Evolutionary conservation across 176 grass and related monocot genomes (phyloP).

Genomic region (Lolium perenne): DNA sequence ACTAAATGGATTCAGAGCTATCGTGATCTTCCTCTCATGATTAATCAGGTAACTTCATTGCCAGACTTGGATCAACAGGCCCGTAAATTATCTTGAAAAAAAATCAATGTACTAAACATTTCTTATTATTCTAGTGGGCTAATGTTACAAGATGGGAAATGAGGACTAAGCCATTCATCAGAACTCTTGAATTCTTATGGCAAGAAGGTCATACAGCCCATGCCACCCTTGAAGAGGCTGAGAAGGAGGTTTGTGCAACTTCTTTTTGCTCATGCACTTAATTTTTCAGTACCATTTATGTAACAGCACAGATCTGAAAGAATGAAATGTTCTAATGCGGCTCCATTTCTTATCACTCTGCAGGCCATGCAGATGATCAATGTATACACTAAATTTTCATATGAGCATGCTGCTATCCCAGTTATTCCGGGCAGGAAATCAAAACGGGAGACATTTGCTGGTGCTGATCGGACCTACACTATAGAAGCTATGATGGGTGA

Average conservation of each 20-base stretch:
- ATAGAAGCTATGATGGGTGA: slow-evolving; percentile 99
- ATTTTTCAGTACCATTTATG: slow-evolving; percentile 22
- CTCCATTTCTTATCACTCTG: slow-evolving; percentile 35
- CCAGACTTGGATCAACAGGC: slow-evolving; percentile 26
- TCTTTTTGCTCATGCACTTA: slow-evolving; percentile 21
- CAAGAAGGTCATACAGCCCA: slow-evolving; percentile 99
- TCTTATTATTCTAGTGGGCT: slow-evolving; percentile 70
- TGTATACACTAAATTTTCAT: slow-evolving; percentile 94
- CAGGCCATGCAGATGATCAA: slow-evolving; percentile 98
- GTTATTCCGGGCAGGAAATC: slow-evolving; percentile 96
- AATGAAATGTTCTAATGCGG: slow-evolving; percentile 20
- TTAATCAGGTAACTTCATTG: slow-evolving; percentile 79
- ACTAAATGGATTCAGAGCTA: slow-evolving; percentile 99
- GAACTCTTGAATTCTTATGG: slow-evolving; percentile 99
- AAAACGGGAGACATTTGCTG: slow-evolving; percentile 91
- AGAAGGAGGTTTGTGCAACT: slow-evolving; percentile 69
- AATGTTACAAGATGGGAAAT: slow-evolving; percentile 99
- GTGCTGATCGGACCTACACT: slow-evolving; percentile 85
- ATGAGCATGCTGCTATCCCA: slow-evolving; percentile 91
- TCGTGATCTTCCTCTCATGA: slow-evolving; percentile 97
- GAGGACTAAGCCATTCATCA: slow-evolving; percentile 96
- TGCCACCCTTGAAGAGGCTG: slow-evolving; percentile 89
- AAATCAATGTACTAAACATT: slow-evolving; percentile 19
- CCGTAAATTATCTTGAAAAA: background rate
- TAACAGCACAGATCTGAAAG: background rate